Base-by-base conservation (phyloP, 73 alveolate species). In the Symbiodinium pilosum region DNA sequence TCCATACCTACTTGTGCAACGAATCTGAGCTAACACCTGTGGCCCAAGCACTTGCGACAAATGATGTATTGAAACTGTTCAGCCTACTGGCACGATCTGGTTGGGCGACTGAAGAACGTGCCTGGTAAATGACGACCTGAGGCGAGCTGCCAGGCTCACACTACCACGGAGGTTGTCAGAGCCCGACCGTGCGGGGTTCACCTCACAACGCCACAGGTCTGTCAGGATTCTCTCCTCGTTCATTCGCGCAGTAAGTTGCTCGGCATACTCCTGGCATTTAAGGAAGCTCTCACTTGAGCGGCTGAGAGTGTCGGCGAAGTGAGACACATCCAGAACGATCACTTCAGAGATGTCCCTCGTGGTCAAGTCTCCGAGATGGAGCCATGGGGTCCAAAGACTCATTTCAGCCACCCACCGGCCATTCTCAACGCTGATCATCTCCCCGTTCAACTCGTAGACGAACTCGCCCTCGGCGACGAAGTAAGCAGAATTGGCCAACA, bases 361-460 rank as follows among this genome's bases (percentile, higher is more conserved):
- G 77, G 77, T 59, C 28, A 59, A 36, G 77, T 59, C 77, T 59
- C 77, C 77, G 38, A 59, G 28, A 36, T 59, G 77, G 36, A 59
- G 77, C 77, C 77, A 59, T 24, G 77, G 77, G 36, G 77, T 59
- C 77, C 77, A 59, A 36, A 59, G 77, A 59, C 77, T 20, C 77
- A 59, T 59, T 36, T 59, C 77, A 1, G 77, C 77, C 8, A 59
- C 77, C 77, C 77, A 59, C 32, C 77, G 38, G 77, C 77, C 77
- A 14, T 59, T 59, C 18, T 14, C 77, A 1, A 59, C 77, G 32
- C 38, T 9, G 32, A 36, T 59, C 77, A 3, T 5, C 0, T 0
- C 1, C 77, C 77, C 77, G 32, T 16, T 59, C 9, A 59, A 36
- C 32, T 59, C 77, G 77, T 59, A 59, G 77, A 59, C 77, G 39